Base-by-base conservation (phyloP, 1,284 basidiomycete species). In the Caloboletus inedulis region DNA sequence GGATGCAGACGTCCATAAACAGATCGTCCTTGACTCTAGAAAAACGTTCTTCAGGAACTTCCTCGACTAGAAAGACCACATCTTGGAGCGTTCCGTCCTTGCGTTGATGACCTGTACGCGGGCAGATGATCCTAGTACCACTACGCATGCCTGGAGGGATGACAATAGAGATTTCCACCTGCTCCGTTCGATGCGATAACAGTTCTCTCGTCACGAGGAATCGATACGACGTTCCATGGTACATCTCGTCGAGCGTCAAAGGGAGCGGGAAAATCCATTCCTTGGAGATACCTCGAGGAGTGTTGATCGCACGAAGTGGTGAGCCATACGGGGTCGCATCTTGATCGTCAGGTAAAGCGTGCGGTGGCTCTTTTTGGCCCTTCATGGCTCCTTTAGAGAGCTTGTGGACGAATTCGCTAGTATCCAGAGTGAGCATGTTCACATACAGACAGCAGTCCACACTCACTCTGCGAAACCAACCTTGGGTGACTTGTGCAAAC, bases 241-340 rank as follows among this genome's bases (percentile, higher is more conserved):
- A 94, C 44, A 97, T 77, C 58, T 97, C 93, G 63, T 95, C 90
- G 10, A 97, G 82, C 0, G 88, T 79, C 56, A 94, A 71, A 14
- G 83, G 80, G 21, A 97, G 80, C 0, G 88, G 85, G 66, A 84
- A 85, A 23, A 76, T 71, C 81, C 82, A 85, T 61, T 80, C 76
- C 52, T 73, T 75, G 47, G 67, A 68, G 41, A 51, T 54, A 50
- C 61, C 65, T 56, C 65, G 60, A 63, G 58, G 70, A 54, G 68
- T 54, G 31, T 69, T 65, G 55, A 77, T 69, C n/a, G 75, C 71
- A 39, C 59, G 67, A 35, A 76, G 62, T 4, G 72, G 74, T 25
- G 65, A 63, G 14, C 65, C 65, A 50, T 64, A 66, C 21, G 68
- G 59, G 33, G 62, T 63, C 47, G 66, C 63, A 45, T 75, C 66